These are phyloP conservation scores for Fonsecaea nubica DNA, from an alignment of 2,329 filamentous ascomycete species.

Conservation along the genomic window DNA sequence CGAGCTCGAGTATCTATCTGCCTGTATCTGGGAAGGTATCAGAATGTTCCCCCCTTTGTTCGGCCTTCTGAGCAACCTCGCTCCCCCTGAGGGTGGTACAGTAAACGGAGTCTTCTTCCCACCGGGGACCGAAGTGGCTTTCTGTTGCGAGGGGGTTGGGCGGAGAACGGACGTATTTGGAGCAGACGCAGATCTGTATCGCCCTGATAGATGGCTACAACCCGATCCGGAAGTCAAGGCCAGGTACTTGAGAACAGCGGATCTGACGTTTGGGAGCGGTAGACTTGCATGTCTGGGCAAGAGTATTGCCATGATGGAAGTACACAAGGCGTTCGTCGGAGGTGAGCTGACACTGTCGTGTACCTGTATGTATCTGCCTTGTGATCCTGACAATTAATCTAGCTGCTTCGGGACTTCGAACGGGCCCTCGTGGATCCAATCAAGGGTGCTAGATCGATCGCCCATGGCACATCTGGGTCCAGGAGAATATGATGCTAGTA, in stretches of 20 bases:
- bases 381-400: background rate
- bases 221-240: conserved; percentile 17
- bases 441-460: background rate
- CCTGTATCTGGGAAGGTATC: conserved; percentile 58
- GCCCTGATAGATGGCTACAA: conserved; percentile 38
- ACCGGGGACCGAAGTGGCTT: conserved; percentile 54
- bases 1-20: conserved; percentile 54
- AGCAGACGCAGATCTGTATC: conserved; percentile 49
- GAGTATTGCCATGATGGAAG: conserved; percentile 27
- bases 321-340: conserved; percentile 23
- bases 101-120: conserved; percentile 52
- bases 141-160: conserved; percentile 71
- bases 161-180: conserved; percentile 63
- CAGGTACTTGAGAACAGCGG: conserved; percentile 5
- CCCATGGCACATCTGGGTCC: conserved; percentile 11
- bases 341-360: conserved; percentile 12
- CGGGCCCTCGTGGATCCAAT: conserved; percentile 23
- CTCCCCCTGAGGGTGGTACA: conserved; percentile 43
- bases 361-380: background rate
- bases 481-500: conserved; percentile 5
- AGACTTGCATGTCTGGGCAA: conserved; percentile 25
- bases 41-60: conserved; percentile 54
- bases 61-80: conserved; percentile 42
- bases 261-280: conserved; percentile 27
- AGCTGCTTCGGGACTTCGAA: conserved; percentile 25